Conservation (phyloP, 2,329 filamentous ascomycete species). For the Colletotrichum somersetense region DNA sequence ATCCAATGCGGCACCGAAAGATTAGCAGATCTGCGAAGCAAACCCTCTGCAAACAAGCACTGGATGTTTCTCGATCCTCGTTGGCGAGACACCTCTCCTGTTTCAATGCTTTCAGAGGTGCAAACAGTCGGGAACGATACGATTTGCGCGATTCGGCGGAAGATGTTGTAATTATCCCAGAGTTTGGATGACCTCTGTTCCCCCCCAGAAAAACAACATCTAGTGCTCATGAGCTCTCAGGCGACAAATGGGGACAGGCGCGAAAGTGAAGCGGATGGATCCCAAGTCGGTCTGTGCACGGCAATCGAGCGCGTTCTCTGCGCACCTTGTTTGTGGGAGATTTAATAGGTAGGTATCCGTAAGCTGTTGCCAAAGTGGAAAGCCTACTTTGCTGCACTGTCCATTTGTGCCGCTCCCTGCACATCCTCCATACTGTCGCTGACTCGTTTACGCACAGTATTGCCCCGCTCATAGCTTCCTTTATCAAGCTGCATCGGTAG, state of each 20-base stretch:
- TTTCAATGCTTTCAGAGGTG: neutral
- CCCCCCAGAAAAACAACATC: conserved; percentile 3
- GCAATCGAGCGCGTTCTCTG: neutral
- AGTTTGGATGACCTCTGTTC: neutral
- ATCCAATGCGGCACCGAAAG: neutral
- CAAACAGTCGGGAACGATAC: neutral
- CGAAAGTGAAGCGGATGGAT: conserved; percentile 1
- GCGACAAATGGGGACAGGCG: neutral
- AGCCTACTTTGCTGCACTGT: neutral
- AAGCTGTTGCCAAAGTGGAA: neutral
- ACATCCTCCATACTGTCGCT: neutral
- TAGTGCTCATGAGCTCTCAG: conserved; percentile 2
- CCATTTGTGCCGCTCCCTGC: neutral
- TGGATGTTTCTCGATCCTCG: neutral
- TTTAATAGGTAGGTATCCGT: neutral
- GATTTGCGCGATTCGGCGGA: neutral
- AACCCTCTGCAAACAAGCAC: neutral
- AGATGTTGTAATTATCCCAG: neutral
- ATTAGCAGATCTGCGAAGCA: neutral
- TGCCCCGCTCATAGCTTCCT: conserved; percentile 52
- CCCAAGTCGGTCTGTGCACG: neutral
- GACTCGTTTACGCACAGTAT: neutral
- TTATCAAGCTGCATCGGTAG: conserved; percentile 85
- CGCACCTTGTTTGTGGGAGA: neutral
- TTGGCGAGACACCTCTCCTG: neutral